A percentile compares a stretch with the other conserved stretches of the same genome.
Conservation (phyloP, 495 filamentous ascomycete species). For the Thozetella sp. region DNA sequence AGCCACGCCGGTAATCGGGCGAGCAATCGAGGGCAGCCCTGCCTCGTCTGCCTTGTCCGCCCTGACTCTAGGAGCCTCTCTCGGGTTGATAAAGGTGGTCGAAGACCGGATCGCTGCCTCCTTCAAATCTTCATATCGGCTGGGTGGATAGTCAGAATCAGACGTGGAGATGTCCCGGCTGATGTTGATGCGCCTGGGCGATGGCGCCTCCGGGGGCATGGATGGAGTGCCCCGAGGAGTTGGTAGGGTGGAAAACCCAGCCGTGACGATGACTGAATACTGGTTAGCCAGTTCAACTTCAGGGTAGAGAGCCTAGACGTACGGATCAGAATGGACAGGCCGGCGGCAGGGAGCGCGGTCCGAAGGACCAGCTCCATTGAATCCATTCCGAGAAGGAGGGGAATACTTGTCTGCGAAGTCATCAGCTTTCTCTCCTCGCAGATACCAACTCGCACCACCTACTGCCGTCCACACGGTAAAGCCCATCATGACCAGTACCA, state of each 20-base stretch:
- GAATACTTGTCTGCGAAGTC: constrained; percentile 42
- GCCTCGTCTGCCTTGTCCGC: constrained; percentile 11
- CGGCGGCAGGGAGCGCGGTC: constrained; percentile 51
- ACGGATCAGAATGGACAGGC: constrained; percentile 51
- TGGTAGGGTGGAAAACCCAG: constrained; percentile 19
- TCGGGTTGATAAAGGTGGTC: constrained; percentile 33
- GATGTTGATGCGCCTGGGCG: constrained; percentile 25
- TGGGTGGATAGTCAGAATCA: constrained; percentile 42
- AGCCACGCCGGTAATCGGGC: constrained; percentile 15
- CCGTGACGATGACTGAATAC: constrained; percentile 23
- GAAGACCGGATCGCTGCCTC: constrained; percentile 33
- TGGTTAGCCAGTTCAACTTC: constrained; percentile 6
- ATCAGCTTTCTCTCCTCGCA: constrained; percentile 16
- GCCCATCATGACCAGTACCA: constrained; percentile 41
- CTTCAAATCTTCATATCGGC: constrained; percentile 48
- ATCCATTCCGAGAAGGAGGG: constrained; percentile 45
- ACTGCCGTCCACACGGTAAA: constrained; percentile 51
- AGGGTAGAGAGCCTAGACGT: constrained; percentile 9
- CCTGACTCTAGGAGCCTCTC: constrained; percentile 22
- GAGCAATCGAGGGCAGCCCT: constrained; percentile 19
- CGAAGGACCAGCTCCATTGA: constrained; percentile 38
- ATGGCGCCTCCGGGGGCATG: constrained; percentile 28
- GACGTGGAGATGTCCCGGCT: constrained; percentile 41
- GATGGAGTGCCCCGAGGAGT: constrained; percentile 12
- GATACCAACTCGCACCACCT: constrained; percentile 10